Evolutionary conservation across 2,329 filamentous ascomycete genomes (phyloP).

Genomic region (Catunica adiposa): DNA sequence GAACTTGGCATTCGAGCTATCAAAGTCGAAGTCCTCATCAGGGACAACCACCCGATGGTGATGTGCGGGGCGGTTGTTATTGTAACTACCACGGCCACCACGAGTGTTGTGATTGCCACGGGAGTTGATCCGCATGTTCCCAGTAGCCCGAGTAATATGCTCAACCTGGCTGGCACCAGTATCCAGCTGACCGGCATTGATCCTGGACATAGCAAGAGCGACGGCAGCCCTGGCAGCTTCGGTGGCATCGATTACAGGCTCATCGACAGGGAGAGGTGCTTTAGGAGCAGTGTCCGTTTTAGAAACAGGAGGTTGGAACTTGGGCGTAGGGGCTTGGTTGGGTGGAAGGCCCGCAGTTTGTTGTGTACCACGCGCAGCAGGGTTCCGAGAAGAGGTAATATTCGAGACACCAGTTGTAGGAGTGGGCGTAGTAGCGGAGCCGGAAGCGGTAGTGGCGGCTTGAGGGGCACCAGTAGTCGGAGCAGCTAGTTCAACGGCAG

Average conservation of each 20-base stretch:
- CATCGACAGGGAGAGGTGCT: conserved; percentile 21
- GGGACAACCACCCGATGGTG: conserved; percentile 69
- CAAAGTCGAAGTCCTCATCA: conserved; percentile 83
- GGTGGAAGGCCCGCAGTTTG: conserved; percentile 24
- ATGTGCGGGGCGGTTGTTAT: no score
- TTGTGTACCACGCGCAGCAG: conserved; percentile 25
- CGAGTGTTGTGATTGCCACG: conserved; percentile 34
- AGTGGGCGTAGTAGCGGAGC: background rate
- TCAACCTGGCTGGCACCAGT: background rate
- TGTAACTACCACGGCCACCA: conserved; percentile 24
- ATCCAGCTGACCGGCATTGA: conserved; percentile 24
- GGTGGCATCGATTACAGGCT: conserved; percentile 47
- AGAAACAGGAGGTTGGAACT: conserved; percentile 18
- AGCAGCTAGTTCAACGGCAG: conserved; percentile 23
- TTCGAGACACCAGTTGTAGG: background rate
- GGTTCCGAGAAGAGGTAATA: background rate
- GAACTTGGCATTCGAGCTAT: conserved; percentile 33
- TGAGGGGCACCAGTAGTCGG: background rate
- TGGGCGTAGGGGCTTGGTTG: conserved; percentile 22
- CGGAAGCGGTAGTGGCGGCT: background rate
- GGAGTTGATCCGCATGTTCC: conserved; percentile 52
- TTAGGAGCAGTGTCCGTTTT: conserved; percentile 22
- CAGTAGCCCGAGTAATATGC: no score
- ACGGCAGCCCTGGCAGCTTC: conserved; percentile 61
- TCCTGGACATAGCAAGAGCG: conserved; percentile 64